Conservation (phyloP, 73 alveolate genomes). For the Paramecium pentaurelia region DNA sequence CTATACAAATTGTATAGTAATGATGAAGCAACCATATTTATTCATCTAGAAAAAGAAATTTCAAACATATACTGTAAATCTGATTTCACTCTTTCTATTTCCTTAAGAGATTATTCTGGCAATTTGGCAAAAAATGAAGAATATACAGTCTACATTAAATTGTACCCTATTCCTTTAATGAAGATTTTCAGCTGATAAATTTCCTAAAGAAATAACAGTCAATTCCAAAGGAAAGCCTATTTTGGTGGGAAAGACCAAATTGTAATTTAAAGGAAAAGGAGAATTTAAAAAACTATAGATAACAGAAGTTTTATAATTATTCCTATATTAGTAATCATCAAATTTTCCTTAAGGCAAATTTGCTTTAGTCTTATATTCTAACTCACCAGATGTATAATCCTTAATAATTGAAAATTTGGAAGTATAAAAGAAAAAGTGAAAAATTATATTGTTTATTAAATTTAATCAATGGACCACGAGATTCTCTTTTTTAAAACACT, state of each 20-base stretch:
- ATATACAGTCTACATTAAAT: background rate
- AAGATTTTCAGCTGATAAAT: constrained; percentile 15
- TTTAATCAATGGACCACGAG: background rate
- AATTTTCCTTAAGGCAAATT: background rate
- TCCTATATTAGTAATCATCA: background rate
- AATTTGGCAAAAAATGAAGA: background rate
- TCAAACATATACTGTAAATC: background rate
- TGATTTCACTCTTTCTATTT: background rate
- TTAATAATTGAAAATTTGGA: background rate
- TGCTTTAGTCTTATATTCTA: background rate
- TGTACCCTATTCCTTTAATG: background rate
- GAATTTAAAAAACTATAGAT: background rate
- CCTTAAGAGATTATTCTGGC: background rate
- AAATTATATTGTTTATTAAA: background rate
- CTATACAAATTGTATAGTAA: background rate
- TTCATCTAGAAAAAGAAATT: background rate
- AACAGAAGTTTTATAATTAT: background rate
- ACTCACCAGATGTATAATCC: background rate
- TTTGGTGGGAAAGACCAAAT: background rate
- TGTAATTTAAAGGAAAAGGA: background rate
- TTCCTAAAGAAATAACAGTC: background rate
- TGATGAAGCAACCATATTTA: background rate
- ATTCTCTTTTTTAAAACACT: background rate
- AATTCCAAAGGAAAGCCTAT: constrained; percentile 14
- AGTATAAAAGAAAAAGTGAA: background rate